phyloP scores from a whole-genome alignment of 768 basidiomycete genomes.

The Royoungia palumana region DNA sequence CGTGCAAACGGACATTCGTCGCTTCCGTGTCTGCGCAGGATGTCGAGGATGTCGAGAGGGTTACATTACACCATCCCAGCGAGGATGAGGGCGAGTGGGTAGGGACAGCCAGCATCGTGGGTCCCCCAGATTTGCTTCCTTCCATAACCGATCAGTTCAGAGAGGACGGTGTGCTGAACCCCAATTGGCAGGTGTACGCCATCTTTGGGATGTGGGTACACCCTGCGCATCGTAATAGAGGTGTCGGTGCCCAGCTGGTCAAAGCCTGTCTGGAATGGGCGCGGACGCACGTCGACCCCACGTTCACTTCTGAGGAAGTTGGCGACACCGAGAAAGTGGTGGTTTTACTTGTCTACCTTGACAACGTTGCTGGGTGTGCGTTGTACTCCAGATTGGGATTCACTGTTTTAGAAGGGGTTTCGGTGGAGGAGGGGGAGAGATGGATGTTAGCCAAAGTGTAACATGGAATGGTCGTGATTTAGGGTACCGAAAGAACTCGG shows the following conservation, averaged over 20 bases:
- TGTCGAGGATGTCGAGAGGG: neutral
- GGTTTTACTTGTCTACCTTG: slow-evolving; percentile 10
- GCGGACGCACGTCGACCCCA: slow-evolving; percentile 14
- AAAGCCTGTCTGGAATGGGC: slow-evolving; percentile 25
- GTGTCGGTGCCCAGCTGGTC: slow-evolving; percentile 16
- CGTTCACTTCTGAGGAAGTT: neutral
- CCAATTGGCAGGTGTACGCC: slow-evolving; percentile 20
- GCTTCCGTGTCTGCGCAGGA: slow-evolving; percentile 7
- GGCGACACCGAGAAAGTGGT: slow-evolving; percentile 14
- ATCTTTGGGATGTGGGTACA: slow-evolving; percentile 28
- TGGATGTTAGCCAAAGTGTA: slow-evolving; percentile 32
- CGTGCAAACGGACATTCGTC: slow-evolving; percentile 15
- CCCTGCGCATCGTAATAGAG: slow-evolving; percentile 24
- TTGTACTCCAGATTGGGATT: slow-evolving; percentile 25
- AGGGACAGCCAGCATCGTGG: slow-evolving; percentile 11
- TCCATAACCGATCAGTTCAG: slow-evolving; percentile 7
- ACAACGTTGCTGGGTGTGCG: slow-evolving; percentile 14
- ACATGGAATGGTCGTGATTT: slow-evolving; percentile 7
- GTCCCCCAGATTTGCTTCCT: slow-evolving; percentile 13
- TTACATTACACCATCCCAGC: neutral
- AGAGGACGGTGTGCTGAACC: slow-evolving; percentile 7
- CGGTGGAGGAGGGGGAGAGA: slow-evolving; percentile 6
- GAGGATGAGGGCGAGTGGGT: slow-evolving; percentile 16
- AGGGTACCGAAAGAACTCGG: neutral
- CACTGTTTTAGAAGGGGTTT: slow-evolving; percentile 8